A percentile compares a stretch with the other conserved stretches of the same genome.
Conservation (phyloP, 202 grass and related monocot species). For the Zizania palustris region DNA sequence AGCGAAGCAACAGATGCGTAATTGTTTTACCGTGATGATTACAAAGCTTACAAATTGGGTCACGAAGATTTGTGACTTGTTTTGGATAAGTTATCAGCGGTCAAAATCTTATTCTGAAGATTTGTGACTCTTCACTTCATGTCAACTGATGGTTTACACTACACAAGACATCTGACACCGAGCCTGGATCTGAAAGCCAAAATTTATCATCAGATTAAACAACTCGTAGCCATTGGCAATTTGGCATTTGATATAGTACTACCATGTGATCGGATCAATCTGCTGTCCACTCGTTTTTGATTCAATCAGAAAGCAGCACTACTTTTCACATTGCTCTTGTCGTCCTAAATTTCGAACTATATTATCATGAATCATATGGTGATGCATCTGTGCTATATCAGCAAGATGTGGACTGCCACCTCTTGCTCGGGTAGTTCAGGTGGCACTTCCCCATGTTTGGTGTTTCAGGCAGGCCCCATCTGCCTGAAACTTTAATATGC, state of each 20-base stretch:
- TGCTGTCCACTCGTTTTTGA: slow-evolving; percentile 27
- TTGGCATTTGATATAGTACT: slow-evolving; percentile 1
- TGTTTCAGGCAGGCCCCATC: slow-evolving; percentile 39
- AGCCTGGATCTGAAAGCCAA: neutral
- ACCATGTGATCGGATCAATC: slow-evolving; percentile 14
- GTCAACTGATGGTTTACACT: neutral
- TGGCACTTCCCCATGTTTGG: slow-evolving; percentile 53
- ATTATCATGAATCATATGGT: neutral
- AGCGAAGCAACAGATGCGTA: too few relatives aligned
- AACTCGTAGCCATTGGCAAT: slow-evolving; percentile 18
- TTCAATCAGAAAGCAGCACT: slow-evolving; percentile 11
- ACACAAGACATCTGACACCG: slow-evolving; percentile 5
- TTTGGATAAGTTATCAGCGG: too few relatives aligned
- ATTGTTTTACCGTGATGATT: too few relatives aligned
- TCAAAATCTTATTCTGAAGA: too few relatives aligned
- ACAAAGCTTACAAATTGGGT: too few relatives aligned
- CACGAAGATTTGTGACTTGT: too few relatives aligned
- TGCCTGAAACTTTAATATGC: slow-evolving; percentile 25
- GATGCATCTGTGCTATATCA: slow-evolving; percentile 13
- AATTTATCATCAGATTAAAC: slow-evolving; percentile 18
- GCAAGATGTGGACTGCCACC: slow-evolving; percentile 33
- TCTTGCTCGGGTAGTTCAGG: slow-evolving; percentile 37
- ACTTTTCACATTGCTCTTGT: slow-evolving; percentile 4
- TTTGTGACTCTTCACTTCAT: neutral
- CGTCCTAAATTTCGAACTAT: neutral